A percentile compares a stretch with the other conserved stretches of the same genome.
Evolutionary conservation across 768 basidiomycete species (phyloP).

Genomic region (Termitomyces bulborhizus): DNA sequence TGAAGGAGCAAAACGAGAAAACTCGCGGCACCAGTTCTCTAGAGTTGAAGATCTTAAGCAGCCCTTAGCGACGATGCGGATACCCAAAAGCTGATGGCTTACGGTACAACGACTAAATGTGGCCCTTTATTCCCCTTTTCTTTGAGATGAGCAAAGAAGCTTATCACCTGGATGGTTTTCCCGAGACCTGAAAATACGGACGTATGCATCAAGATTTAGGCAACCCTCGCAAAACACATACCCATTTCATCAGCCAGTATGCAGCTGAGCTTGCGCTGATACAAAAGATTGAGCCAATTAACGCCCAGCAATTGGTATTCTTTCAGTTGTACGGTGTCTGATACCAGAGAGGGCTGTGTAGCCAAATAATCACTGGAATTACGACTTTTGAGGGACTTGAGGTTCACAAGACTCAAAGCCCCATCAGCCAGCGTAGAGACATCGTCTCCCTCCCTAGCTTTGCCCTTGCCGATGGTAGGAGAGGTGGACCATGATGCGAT

Average conservation of each 20-base stretch:
- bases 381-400: conserved; percentile 33
- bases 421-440: conserved; percentile 36
- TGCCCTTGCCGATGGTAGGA: conserved; percentile 29
- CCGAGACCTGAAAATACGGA: conserved; percentile 70
- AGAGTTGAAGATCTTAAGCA: conserved; percentile 79
- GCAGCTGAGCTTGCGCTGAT: conserved; percentile 76
- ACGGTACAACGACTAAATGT: conserved; percentile 95
- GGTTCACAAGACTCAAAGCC: conserved; percentile 48
- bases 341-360: conserved; percentile 64
- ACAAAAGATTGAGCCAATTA: conserved; percentile 92
- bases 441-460: conserved; percentile 28
- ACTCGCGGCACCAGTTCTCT: conserved; percentile 99
- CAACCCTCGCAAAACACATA: conserved; percentile 28
- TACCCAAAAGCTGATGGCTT: conserved; percentile 26
- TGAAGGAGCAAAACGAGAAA: conserved; percentile 81
- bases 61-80: conserved; percentile 3
- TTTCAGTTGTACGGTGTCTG: conserved; percentile 72
- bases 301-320: conserved; percentile 97
- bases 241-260: conserved; percentile 99
- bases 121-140: conserved; percentile 76
- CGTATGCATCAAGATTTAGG: not conserved
- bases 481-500: conserved; percentile 72
- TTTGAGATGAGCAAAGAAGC: conserved; percentile 87
- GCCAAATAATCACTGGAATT: conserved; percentile 62
- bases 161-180: conserved; percentile 98